phyloP scores from a whole-genome alignment of 2,329 filamentous ascomycete species.

The Fusarium nisikadoi region DNA sequence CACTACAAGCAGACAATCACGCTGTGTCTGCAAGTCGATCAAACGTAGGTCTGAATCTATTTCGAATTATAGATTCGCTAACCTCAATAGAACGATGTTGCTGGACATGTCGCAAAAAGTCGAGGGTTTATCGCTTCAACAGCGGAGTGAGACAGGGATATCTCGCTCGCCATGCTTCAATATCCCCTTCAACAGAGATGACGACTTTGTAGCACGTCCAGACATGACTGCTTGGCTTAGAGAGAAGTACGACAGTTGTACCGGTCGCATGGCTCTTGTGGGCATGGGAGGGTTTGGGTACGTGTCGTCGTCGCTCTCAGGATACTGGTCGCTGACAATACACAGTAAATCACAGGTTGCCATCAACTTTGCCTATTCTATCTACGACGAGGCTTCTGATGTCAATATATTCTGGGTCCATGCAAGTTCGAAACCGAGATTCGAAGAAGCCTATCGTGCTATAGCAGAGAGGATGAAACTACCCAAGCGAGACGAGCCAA shows the following conservation, averaged over 20 bases:
- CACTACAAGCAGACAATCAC: background rate
- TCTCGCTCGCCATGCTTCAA: background rate
- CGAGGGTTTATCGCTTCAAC: rapidly evolving
- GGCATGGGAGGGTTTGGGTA: slow-evolving; percentile 51
- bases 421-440: slow-evolving; percentile 47
- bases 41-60: background rate
- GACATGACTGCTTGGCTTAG: slow-evolving; percentile 42
- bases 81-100: background rate
- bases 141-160: rapidly evolving
- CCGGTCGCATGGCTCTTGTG: slow-evolving; percentile 44
- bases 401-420: slow-evolving; percentile 53
- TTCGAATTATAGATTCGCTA: rapidly evolving
- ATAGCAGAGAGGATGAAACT: slow-evolving; percentile 49
- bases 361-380: slow-evolving; percentile 51
- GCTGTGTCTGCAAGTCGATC: background rate
- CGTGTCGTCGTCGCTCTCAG: rapidly evolving
- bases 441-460: slow-evolving; percentile 50
- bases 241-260: slow-evolving; percentile 27
- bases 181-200: slow-evolving; percentile 47
- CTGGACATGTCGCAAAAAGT: background rate
- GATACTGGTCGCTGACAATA: background rate
- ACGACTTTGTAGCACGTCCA: slow-evolving; percentile 46
- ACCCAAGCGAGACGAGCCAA: slow-evolving; percentile 44
- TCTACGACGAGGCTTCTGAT: slow-evolving; percentile 38
- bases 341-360: slow-evolving; percentile 44